Evolutionary conservation across 1,284 basidiomycete species (phyloP).

Genomic region (Ceratobasidium sp.): DNA sequence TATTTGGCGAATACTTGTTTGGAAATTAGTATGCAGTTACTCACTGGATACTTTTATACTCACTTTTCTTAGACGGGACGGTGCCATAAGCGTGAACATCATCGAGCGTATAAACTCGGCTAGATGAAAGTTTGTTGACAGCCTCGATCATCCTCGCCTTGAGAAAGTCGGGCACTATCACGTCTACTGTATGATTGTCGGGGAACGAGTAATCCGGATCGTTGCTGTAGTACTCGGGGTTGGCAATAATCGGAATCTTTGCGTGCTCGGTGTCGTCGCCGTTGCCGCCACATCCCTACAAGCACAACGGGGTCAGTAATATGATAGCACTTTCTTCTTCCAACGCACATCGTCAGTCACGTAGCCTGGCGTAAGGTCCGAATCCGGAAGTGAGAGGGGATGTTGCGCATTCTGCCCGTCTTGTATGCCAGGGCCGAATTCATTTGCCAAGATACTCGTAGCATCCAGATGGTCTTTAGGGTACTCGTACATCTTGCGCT

Average conservation of each 20-base stretch:
- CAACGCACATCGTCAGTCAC: conserved; percentile 25
- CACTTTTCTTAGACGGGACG: conserved; percentile 27
- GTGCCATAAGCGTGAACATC: conserved; percentile 23
- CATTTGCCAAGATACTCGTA: background rate
- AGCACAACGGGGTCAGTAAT: background rate
- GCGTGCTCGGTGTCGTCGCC: conserved; percentile 30
- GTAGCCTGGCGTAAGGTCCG: conserved; percentile 10
- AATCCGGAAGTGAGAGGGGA: background rate
- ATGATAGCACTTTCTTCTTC: background rate
- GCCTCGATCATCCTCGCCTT: conserved; percentile 9
- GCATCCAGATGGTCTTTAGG: conserved; percentile 26
- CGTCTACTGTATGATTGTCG: conserved; percentile 13
- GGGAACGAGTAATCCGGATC: conserved; percentile 11
- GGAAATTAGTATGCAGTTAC: background rate
- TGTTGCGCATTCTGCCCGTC: background rate
- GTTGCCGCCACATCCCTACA: conserved; percentile 21
- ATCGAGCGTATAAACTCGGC: conserved; percentile 2
- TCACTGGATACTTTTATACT: background rate
- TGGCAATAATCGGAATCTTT: background rate
- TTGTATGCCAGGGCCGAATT: background rate
- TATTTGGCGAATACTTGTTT: conserved; percentile 32
- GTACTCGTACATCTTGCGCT: conserved; percentile 20
- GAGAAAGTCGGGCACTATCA: conserved; percentile 26
- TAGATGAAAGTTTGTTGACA: conserved; percentile 27
- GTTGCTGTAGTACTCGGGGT: conserved; percentile 23